Conservation (phyloP, 129 eudicot genomes). For the Ambrosia artemisiifolia region DNA sequence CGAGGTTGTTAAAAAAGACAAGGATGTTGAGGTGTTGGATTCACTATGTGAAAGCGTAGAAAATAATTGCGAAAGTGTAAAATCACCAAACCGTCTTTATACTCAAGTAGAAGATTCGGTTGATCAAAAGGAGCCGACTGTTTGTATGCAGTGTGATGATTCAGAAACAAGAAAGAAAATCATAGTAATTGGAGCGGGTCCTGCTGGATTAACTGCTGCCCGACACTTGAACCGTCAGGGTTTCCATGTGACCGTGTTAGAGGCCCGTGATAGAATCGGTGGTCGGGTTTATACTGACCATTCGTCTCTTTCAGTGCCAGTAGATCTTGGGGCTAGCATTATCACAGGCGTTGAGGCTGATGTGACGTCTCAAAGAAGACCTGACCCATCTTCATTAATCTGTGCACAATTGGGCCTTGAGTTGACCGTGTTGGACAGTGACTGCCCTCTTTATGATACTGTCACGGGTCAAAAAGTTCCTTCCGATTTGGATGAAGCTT, state of each 20-base stretch:
- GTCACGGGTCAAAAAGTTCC: slow-evolving; percentile 91
- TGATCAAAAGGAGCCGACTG: slow-evolving; percentile 25
- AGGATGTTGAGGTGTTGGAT: slow-evolving; percentile 15
- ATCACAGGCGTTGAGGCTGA: slow-evolving; percentile 99
- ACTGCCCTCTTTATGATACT: slow-evolving; percentile 91
- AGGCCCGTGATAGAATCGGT: slow-evolving; percentile 91
- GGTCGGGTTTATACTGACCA: slow-evolving; percentile 96
- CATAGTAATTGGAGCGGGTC: slow-evolving; percentile 92
- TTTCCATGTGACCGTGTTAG: slow-evolving; percentile 72
- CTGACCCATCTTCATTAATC: slow-evolving; percentile 92
- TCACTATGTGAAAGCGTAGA: slow-evolving; percentile 27
- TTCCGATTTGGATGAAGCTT: slow-evolving; percentile 76
- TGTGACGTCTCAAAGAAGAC: slow-evolving; percentile 80
- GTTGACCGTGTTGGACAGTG: slow-evolving; percentile 87
- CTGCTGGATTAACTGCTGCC: slow-evolving; percentile 96
- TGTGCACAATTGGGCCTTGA: slow-evolving; percentile 97
- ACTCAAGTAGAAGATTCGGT: slow-evolving; percentile 24
- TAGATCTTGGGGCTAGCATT: slow-evolving; percentile 99
- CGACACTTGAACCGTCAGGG: slow-evolving; percentile 96
- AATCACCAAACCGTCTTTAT: slow-evolving; percentile 11
- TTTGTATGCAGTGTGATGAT: slow-evolving; percentile 32
- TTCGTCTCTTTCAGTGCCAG: slow-evolving; percentile 94
- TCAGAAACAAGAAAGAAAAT: slow-evolving; percentile 47
- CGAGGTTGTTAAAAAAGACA: slow-evolving; percentile 3
- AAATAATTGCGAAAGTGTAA: slow-evolving; percentile 26